Conservation (phyloP, 2,329 filamentous ascomycete genomes). For the Aspergillus awamori region DNA sequence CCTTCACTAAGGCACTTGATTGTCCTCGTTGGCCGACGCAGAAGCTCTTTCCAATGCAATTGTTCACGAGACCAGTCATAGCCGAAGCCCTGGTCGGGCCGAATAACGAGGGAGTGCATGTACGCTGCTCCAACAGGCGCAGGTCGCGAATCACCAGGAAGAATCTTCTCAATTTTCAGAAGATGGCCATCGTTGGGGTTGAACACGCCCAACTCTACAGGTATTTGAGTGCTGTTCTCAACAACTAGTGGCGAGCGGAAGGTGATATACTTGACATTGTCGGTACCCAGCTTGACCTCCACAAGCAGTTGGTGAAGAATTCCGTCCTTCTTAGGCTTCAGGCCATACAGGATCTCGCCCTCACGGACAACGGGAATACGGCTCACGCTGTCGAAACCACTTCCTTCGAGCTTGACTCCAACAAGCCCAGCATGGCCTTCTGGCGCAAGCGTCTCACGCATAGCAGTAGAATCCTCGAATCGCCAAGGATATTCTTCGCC, state of each 20-base stretch:
- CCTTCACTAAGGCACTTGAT: constrained; percentile 86
- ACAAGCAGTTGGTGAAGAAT: constrained; percentile 88
- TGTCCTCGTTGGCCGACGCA: constrained; percentile 81
- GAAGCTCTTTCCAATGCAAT: constrained; percentile 88
- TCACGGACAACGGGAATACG: constrained; percentile 91
- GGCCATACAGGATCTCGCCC: constrained; percentile 85
- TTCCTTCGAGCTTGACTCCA: constrained; percentile 82
- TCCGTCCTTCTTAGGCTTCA: constrained; percentile 83
- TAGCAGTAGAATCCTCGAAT: constrained; percentile 95
- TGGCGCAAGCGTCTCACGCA: constrained; percentile 86
- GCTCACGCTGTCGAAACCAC: constrained; percentile 87
- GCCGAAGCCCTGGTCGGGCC: constrained; percentile 93
- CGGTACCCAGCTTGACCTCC: constrained; percentile 83
- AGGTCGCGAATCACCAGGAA: constrained; percentile 85
- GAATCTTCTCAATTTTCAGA: constrained; percentile 96
- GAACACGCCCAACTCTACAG: constrained; percentile 89
- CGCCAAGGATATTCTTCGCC: constrained; percentile 93
- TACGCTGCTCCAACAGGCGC: constrained; percentile 91
- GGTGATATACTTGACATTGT: constrained; percentile 98
- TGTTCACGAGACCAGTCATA: constrained; percentile 92
- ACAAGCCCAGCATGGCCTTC: constrained; percentile 81
- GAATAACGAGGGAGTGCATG: constrained; percentile 82
- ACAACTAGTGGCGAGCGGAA: constrained; percentile 88
- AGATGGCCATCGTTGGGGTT: constrained; percentile 84
- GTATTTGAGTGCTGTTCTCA: constrained; percentile 96